A percentile compares a stretch with the other conserved stretches of the same genome.
phyloP scores from a whole-genome alignment of 257 asterid genomes.

The Fraxinus anomala region DNA sequence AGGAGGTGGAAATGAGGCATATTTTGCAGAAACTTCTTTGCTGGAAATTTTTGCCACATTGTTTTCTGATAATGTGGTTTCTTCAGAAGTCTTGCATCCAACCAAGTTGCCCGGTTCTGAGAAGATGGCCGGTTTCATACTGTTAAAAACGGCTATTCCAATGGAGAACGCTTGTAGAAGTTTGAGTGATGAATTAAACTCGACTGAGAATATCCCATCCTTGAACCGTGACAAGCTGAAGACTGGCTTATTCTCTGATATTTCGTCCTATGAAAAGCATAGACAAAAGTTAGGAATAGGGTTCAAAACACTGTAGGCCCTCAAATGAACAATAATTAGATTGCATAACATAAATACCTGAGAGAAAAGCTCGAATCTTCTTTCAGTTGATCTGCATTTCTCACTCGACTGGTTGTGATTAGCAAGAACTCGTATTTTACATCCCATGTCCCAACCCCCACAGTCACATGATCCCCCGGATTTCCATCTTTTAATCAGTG shows the following conservation, averaged over 20 bases:
- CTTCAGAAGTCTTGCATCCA: constrained; percentile 34
- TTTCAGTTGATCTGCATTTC: constrained; percentile 30
- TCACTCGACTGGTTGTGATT: constrained; percentile 23
- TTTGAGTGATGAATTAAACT: constrained; percentile 59
- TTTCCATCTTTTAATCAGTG: constrained; percentile 71
- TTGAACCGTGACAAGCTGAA: constrained; percentile 52
- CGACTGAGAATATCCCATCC: constrained; percentile 67
- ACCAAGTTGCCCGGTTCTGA: constrained; percentile 19
- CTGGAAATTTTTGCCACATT: constrained; percentile 24
- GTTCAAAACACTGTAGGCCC: background rate
- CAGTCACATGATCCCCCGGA: constrained; percentile 81
- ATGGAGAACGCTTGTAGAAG: constrained; percentile 69
- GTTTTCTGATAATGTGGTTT: constrained; percentile 23
- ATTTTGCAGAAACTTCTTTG: constrained; percentile 41
- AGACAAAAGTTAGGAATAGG: constrained; percentile 1
- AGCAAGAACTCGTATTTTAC: constrained; percentile 51
- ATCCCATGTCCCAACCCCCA: constrained; percentile 93
- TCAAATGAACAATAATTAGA: background rate
- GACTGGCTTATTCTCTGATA: constrained; percentile 36
- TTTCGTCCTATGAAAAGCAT: constrained; percentile 46
- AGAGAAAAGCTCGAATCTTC: constrained; percentile 52
- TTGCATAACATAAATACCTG: constrained; percentile 43
- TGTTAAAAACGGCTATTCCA: constrained; percentile 49
- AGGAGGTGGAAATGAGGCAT: constrained; percentile 41
- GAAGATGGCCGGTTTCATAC: constrained; percentile 36